Base-by-base conservation (phyloP, 2,329 filamentous ascomycete species). In the Monilinia laxa region DNA sequence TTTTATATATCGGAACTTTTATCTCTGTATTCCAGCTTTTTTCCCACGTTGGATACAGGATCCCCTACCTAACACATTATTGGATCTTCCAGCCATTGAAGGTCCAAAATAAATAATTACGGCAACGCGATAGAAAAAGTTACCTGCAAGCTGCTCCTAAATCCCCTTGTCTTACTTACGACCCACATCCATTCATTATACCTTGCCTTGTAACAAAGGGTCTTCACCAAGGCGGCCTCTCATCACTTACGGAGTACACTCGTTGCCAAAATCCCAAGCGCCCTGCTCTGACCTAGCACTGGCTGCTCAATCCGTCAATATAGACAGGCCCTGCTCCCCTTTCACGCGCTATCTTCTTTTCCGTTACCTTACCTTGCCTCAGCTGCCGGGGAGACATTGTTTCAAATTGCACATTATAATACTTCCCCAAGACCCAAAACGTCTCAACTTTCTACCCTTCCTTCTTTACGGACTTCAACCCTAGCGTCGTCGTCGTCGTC, bases 351-450 rank as follows among this genome's bases (percentile, higher is more conserved):
- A 67, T 64, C 45, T 67, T 64, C 31, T 52, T 62, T 60, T 66
- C 7, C 28, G 16, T 35, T 11, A 35, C 57, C 57, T 28, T 64
- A 42, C 65, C 64, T 63, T 67, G 62, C 65, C 59, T 67, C 68
- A 67, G 62, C 68, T 65, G 57, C 67, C 57, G 60, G 68, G 69
- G 68, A 71, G 70, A 68, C 57, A 45, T 54, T 28, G 56, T 56
- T 67, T 69, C 63, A 53, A 67, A 67, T 59, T 60, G 69, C 68
- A 71, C 71, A 68, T 73, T 74, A 73, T 73, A 74, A 73, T 75
- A 76, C 68, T 71, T 71, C 68, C 64, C 64, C 62, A 66, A 62
- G 51, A 66, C 67, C 66, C 65, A 63, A 58, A 57, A 68, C 66
- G 53, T 65, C 42, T 67, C 64, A 64, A 51, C 58, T 52, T 64